A percentile compares a stretch with the other conserved stretches of the same genome.
Conservation (phyloP, 1,139 yeast species). For the Saccharomycopsis phalli region DNA sequence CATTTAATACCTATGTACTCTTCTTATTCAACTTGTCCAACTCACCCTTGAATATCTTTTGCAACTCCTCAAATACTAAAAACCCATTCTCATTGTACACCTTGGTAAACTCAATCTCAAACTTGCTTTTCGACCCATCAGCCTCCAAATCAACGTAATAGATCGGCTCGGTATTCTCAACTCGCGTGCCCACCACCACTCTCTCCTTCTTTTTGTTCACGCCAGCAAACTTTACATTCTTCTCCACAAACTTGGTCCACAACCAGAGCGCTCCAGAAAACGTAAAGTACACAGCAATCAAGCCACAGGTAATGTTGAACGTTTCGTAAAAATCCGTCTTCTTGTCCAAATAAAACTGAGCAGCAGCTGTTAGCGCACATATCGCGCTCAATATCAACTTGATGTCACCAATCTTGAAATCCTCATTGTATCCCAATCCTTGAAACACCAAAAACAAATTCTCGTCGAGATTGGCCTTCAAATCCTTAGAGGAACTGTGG, state of each 20-base stretch:
- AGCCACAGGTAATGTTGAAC: constrained; percentile 31
- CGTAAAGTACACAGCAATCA: constrained; percentile 30
- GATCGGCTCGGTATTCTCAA: constrained; percentile 37
- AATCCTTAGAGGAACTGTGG: constrained; percentile 33
- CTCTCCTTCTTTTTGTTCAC: constrained; percentile 29
- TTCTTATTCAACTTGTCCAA: constrained; percentile 23
- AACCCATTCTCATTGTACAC: constrained; percentile 42
- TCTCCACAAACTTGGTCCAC: constrained; percentile 31
- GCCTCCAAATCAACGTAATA: constrained; percentile 32
- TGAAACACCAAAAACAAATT: constrained; percentile 35
- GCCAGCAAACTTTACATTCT: constrained; percentile 42
- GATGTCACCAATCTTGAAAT: constrained; percentile 38
- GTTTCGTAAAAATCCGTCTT: constrained; percentile 33
- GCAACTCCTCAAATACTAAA: constrained; percentile 35
- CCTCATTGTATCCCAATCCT: constrained; percentile 41
- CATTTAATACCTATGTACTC: too few species aligned
- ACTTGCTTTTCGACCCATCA: constrained; percentile 20
- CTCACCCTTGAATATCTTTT: constrained; percentile 28
- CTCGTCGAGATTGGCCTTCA: constrained; percentile 45
- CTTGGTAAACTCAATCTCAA: constrained; percentile 33
- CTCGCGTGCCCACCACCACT: constrained; percentile 32
- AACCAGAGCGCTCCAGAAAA: constrained; percentile 31
- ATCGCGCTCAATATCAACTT: constrained; percentile 42
- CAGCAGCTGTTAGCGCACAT: constrained; percentile 40
- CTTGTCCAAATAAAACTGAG: constrained; percentile 43